Evolutionary conservation across 78 protist species (phyloP), one percentile per base, ranked within the genome.

Genomic region (Anaeramoeba flamelloides): DNA sequence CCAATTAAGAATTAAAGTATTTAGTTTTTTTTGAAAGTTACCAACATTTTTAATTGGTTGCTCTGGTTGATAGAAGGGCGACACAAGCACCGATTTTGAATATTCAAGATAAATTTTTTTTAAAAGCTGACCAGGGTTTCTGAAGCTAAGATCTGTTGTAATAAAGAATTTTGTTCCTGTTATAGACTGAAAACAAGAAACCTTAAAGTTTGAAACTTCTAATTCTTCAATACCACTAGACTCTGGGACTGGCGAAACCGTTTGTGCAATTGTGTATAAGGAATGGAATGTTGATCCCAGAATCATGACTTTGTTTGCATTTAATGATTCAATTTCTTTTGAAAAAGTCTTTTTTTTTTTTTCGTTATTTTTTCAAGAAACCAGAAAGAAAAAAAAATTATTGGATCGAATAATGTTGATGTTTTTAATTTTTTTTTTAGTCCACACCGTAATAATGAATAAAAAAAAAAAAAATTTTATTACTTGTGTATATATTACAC

Each of bases 31-130:
- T n/a, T n/a, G n/a, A n/a, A n/a, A n/a, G n/a, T n/a, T n/a, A n/a
- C n/a, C n/a, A n/a, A n/a, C 79, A 31, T 74, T 30, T 0, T 88
- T 82, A 65, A 91, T 90, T 38, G 92, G 91, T 87, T 82, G 86
- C 40, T 91, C 94, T n/a, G 86, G 40, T 40, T 88, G 84, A 78
- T 92, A 91, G 41, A 92, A 90, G 1, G 95, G 95, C 77, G 87
- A 89, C 82, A 91, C 91, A 41, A 91, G 82, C 38, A 84, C 93
- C 41, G 81, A 91, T 77, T 92, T 93, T 33, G 92, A 36, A 77
- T 89, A 92, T 31, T 82, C 37, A 40, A 74, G 84, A 75, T 91
- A 89, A 31, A 91, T 77, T n/a, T 41, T 39, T 3, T 74, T 83
- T 31, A 92, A 82, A 1, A 86, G n/a, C 39, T 53, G 83, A 0